Evolutionary conservation across 2,329 filamentous ascomycete genomes (phyloP), one percentile per base, ranked within the genome.

Genomic region (Alternaria rosae): DNA sequence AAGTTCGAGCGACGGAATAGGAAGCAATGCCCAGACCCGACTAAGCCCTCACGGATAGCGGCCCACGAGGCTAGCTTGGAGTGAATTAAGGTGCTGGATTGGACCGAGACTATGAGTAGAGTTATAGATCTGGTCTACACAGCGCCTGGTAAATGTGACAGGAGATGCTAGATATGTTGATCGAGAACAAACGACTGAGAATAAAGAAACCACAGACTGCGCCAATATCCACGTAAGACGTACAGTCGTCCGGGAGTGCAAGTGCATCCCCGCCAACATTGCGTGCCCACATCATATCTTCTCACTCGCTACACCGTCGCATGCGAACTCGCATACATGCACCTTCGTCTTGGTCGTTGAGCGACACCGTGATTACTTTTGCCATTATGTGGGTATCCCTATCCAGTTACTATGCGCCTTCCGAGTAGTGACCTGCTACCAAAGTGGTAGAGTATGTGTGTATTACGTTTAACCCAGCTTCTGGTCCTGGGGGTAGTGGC

Each of bases 401-500:
- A 75, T 77, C 72, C 75, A 67, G 71, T 67, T 66, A 65, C 65
- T 70, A 70, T 73, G 70, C 71, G 73, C 74, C 74, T 68, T 66
- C 70, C 62, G 61, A 68, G 62, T 68, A 72, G 66, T 70, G 70
- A 68, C 71, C 69, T 68, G 67, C 66, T 66, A 65, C 63, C 70
- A 70, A 61, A 44, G 38, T 58, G 70, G 65, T 66, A 69, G 62
- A 70, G 67, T 57, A 64, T 61, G 56, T 63, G 59, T 69, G 66
- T 71, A 69, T 69, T 70, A 71, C 61, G 54, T 68, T 72, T 76
- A 80, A 57, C 76, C 77, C 57, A 79, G 74, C 70, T 79, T 79
- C 67, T 79, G 77, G 59, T 80, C 77, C 54, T 94, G 92, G 69
- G 92, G 91, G 74, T 92, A 90, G 82, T 92, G 92, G 74, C 93